Conservation (phyloP, 139 green algal species). For the Protoeuglena noctilucae region DNA sequence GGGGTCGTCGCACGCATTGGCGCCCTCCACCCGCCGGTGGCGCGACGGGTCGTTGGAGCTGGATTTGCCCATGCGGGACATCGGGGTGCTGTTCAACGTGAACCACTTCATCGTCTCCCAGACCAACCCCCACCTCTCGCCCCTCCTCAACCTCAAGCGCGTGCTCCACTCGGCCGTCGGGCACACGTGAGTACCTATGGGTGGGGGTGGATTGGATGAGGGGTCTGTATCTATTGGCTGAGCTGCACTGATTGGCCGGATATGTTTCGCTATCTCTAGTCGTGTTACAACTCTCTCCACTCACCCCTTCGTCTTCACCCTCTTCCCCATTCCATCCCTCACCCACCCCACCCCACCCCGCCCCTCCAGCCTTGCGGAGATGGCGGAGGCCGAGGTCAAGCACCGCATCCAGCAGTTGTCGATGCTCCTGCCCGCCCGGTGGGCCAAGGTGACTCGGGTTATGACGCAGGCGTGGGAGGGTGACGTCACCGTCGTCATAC, state of each 20-base stretch:
- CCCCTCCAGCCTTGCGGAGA: constrained; percentile 36
- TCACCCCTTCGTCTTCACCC: too few relatives aligned
- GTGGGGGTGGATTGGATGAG: too few relatives aligned
- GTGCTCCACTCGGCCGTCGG: constrained; percentile 33
- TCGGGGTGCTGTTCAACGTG: constrained; percentile 84
- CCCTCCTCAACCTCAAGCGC: constrained; percentile 62
- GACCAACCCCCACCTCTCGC: constrained; percentile 77
- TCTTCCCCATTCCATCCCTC: not conserved
- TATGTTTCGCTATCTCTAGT: too few relatives aligned
- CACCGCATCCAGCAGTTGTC: constrained; percentile 60
- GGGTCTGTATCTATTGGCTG: too few relatives aligned
- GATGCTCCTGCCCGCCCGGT: constrained; percentile 48
- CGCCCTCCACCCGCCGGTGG: not conserved
- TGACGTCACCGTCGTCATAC: constrained; percentile 78
- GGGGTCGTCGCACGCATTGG: not conserved
- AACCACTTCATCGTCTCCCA: constrained; percentile 87
- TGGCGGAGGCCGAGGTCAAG: constrained; percentile 70
- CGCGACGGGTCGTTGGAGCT: constrained; percentile 20
- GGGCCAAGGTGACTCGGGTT: constrained; percentile 42
- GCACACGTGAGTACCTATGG: too few relatives aligned
- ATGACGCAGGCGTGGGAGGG: constrained; percentile 82
- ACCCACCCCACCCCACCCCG: too few relatives aligned
- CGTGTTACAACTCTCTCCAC: not conserved
- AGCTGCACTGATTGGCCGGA: too few relatives aligned
- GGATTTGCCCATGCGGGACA: constrained; percentile 57